Base-by-base conservation (phyloP, 139 green algal genomes). In the Medakamo hakoo region DNA sequence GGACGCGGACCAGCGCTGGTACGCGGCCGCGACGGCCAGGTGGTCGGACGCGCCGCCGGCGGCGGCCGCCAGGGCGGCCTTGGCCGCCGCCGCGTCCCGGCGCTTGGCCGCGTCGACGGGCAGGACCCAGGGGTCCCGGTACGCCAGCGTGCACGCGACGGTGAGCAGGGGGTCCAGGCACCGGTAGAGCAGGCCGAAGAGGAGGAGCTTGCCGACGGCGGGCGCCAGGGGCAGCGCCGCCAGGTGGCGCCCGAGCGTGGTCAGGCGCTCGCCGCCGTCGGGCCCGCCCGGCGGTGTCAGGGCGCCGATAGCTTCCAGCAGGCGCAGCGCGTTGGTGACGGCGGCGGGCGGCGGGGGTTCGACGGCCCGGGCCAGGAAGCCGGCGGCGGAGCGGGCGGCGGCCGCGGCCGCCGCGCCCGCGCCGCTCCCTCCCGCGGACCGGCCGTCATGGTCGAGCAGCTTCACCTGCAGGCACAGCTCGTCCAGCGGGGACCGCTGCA, bases 101-200 rank as follows among this genome's bases (percentile, higher is more conserved):
- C 79, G 61, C 1, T 64, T 72, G 2, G 49, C 70, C 2, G 75
- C 29, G 29, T 72, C 78, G 3, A 77, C 60, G 23, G 81, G 81
- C 62, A 86, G 64, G 66, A 87, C 79, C 76, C 76, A 87, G 18
- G 81, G 81, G 56, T 84, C 77, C 55, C 73, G 66, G 68, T 88
- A 84, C 2, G 80, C 85, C 69, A 82, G 73, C 68, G 55, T 67
- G 64, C 77, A 87, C 22, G 86, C 83, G 40, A 94, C 76, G 0
- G 83, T 93, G 29, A 94, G 70, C 19, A 90, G 57, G 23, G 86
- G 86, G 58, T 88, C 78, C 66, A 94, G 74, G 73, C 80, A 90
- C 9, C 68, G 52, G 40, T 90, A 83, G 32, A 95, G 66, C 2
- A 79, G 65, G 32, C 70, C 82, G 52, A 87, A 91, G 5, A 94